A percentile compares a stretch with the other conserved stretches of the same genome.
Conservation (phyloP, 345 rosid genomes). For the Stellera chamaejasme region DNA sequence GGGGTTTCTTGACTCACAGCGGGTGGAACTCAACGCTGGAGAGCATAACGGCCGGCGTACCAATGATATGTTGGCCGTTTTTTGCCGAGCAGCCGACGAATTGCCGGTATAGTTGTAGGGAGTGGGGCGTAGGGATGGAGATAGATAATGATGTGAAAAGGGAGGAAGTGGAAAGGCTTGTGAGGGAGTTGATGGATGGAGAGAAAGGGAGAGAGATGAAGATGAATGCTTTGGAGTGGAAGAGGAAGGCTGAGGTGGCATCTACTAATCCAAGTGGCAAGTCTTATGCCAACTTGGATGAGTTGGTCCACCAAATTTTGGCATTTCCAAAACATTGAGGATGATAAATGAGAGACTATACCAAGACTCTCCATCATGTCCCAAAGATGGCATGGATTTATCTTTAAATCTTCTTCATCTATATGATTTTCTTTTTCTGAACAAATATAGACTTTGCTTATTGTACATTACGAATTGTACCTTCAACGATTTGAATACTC, state of each 20-base stretch:
- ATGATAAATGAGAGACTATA: background rate
- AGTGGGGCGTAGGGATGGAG: slow-evolving; percentile 66
- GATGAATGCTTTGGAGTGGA: slow-evolving; percentile 36
- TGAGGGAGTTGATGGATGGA: slow-evolving; percentile 48
- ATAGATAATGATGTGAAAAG: slow-evolving; percentile 45
- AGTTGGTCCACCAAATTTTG: slow-evolving; percentile 22
- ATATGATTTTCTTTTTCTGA: too few species aligned
- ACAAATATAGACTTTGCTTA: too few species aligned
- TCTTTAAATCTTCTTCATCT: too few species aligned
- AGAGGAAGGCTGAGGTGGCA: slow-evolving; percentile 23
- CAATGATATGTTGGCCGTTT: slow-evolving; percentile 59
- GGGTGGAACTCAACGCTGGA: slow-evolving; percentile 68
- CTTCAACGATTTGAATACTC: too few species aligned
- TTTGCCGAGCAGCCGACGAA: slow-evolving; percentile 59
- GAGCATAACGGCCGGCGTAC: slow-evolving; percentile 36
- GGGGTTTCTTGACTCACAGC: slow-evolving; percentile 49
- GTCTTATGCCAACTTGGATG: slow-evolving; percentile 25
- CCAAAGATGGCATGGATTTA: too few species aligned
- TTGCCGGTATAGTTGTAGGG: slow-evolving; percentile 30
- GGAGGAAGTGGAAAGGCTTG: slow-evolving; percentile 34
- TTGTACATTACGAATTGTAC: too few species aligned
- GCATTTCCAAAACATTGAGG: slow-evolving; percentile 1
- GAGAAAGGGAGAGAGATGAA: slow-evolving; percentile 45
- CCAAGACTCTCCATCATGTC: too few species aligned
- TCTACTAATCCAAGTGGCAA: slow-evolving; percentile 20